phyloP scores from a whole-genome alignment of 352 stramenopile genomes.

The Phytophthora boehmeriae region DNA sequence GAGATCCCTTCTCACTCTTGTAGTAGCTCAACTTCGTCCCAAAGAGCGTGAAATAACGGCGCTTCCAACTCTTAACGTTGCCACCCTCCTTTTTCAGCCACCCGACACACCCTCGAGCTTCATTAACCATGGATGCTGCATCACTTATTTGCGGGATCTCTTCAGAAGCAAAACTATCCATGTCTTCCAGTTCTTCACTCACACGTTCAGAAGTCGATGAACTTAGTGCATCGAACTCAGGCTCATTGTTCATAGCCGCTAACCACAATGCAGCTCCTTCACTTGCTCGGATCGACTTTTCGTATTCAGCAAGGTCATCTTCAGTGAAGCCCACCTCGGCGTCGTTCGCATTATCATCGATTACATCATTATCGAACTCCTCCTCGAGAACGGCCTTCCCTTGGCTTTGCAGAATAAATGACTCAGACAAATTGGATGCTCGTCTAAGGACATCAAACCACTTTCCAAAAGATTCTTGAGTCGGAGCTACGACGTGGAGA shows the following conservation, averaged over 20 bases:
- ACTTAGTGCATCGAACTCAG: constrained; percentile 30
- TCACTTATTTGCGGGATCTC: constrained; percentile 22
- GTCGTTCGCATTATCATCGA: constrained; percentile 31
- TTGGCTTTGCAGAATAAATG: constrained; percentile 57
- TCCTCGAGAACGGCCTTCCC: constrained; percentile 46
- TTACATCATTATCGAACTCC: constrained; percentile 56
- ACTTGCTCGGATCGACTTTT: constrained; percentile 28
- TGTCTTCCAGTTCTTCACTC: constrained; percentile 15
- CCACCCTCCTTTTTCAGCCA: constrained; percentile 78
- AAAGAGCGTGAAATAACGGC: constrained; percentile 76
- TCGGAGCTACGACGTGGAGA: constrained; percentile 65
- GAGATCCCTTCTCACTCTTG: constrained; percentile 64
- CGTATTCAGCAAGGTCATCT: constrained; percentile 36
- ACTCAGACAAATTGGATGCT: constrained; percentile 70
- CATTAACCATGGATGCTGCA: constrained; percentile 20
- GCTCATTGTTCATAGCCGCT: constrained; percentile 59
- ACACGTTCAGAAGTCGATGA: constrained; percentile 20
- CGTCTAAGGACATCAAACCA: constrained; percentile 60
- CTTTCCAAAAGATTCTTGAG: constrained; percentile 52
- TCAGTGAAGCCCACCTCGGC: constrained; percentile 39
- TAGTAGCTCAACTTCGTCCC: constrained; percentile 78
- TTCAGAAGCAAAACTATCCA: constrained; percentile 8
- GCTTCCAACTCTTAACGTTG: constrained; percentile 75
- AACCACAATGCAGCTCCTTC: constrained; percentile 55
- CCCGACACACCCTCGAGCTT: constrained; percentile 49